Evolutionary conservation across 163 green algal genomes (phyloP).

Genomic region (Chlorella variabilis): DNA sequence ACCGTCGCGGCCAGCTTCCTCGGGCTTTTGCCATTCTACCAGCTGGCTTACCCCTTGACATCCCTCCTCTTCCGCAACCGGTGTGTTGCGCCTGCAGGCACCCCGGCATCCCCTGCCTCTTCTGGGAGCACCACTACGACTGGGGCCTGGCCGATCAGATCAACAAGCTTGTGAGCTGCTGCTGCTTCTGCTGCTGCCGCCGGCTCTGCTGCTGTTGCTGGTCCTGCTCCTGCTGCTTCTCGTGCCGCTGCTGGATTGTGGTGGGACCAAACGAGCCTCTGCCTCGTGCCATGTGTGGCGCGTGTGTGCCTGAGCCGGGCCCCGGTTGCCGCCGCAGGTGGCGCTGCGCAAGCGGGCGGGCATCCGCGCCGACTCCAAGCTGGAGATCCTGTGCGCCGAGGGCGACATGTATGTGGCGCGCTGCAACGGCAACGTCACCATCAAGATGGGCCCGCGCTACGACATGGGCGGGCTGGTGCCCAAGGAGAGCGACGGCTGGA

Average conservation of each 20-base stretch:
- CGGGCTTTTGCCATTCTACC: no score
- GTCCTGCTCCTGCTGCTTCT: not conserved
- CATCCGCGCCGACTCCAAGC: slow-evolving; percentile 51
- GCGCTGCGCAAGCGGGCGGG: slow-evolving; percentile 47
- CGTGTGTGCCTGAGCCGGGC: no score
- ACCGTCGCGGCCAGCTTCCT: no score
- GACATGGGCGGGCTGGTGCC: slow-evolving; percentile 23
- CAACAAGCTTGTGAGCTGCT: slow-evolving; percentile 46
- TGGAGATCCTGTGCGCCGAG: slow-evolving; percentile 63
- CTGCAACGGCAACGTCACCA: slow-evolving; percentile 48
- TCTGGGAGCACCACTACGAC: slow-evolving; percentile 79
- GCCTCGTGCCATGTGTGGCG: no score
- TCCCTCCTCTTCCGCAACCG: no score
- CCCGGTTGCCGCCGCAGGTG: slow-evolving; percentile 36
- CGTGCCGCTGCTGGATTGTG: no score
- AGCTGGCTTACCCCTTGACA: no score
- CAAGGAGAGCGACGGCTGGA: slow-evolving; percentile 62
- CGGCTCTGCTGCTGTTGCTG: not conserved
- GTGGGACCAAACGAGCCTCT: no score
- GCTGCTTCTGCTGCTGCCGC: not conserved
- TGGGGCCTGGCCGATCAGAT: slow-evolving; percentile 34
- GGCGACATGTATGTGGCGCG: slow-evolving; percentile 65
- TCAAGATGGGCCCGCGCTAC: slow-evolving; percentile 70
- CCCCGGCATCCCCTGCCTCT: slow-evolving; percentile 80
- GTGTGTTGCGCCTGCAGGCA: slow-evolving; percentile 46